Evolutionary conservation across 2,329 filamentous ascomycete genomes (phyloP).

Genomic region (Epichloe glyceriae): DNA sequence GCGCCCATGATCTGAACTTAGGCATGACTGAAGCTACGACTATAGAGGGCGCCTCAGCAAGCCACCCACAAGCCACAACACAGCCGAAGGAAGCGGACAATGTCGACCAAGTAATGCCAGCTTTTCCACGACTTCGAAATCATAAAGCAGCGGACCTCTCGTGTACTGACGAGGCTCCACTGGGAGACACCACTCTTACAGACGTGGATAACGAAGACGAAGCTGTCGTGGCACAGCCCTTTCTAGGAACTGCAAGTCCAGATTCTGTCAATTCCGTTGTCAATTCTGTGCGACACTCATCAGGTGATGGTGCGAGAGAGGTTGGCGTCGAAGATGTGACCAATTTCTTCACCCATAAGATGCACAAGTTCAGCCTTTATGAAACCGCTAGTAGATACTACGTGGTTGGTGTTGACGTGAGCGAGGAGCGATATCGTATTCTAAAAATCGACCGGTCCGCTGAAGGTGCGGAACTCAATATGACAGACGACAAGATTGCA

Average conservation of each 20-base stretch:
- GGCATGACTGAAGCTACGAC: neutral
- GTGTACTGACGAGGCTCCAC: neutral
- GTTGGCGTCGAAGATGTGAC: slow-evolving; percentile 20
- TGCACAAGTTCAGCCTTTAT: slow-evolving; percentile 97
- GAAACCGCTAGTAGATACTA: slow-evolving; percentile 91
- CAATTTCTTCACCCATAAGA: slow-evolving; percentile 41
- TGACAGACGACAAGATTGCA: slow-evolving; percentile 89
- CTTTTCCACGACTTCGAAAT: neutral
- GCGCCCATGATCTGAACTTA: neutral
- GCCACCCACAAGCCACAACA: neutral
- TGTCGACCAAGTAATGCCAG: neutral
- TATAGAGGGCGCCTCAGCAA: neutral
- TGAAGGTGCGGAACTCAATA: slow-evolving; percentile 60
- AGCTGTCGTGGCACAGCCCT: neutral
- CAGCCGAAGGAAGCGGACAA: neutral
- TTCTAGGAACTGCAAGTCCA: slow-evolving; percentile 31
- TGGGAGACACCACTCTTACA: neutral
- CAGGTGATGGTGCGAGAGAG: slow-evolving; percentile 5
- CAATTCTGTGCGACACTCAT: slow-evolving; percentile 11
- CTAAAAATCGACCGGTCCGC: slow-evolving; percentile 89
- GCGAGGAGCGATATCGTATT: slow-evolving; percentile 78
- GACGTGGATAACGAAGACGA: neutral
- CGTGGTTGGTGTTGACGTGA: slow-evolving; percentile 82
- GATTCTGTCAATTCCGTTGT: slow-evolving; percentile 23
- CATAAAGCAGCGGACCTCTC: neutral